phyloP scores from a whole-genome alignment of 495 filamentous ascomycete species.

The Opeltia flavorubescens region DNA sequence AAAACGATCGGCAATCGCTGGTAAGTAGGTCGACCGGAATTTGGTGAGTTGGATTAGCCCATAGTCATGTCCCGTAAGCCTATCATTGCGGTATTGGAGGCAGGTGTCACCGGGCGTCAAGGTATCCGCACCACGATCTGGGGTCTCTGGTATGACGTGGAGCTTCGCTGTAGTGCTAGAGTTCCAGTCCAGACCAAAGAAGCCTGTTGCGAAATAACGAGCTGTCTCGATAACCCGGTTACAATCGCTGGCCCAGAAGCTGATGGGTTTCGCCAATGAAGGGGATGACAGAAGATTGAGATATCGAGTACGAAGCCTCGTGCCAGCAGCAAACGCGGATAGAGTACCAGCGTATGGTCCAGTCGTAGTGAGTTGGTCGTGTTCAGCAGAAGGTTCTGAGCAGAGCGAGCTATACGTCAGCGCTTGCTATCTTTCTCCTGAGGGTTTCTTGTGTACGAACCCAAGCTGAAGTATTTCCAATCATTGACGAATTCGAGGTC shows the following conservation, averaged over 20 bases:
- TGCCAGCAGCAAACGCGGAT: slow-evolving; percentile 41
- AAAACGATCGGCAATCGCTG: slow-evolving; percentile 31
- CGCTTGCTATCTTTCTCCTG: not conserved
- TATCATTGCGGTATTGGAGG: slow-evolving; percentile 32
- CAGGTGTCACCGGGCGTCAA: slow-evolving; percentile 47
- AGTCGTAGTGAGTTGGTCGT: slow-evolving; percentile 44
- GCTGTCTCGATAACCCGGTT: slow-evolving; percentile 45
- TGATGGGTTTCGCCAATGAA: slow-evolving; percentile 9
- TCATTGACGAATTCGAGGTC: slow-evolving; percentile 38
- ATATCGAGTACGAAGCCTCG: slow-evolving; percentile 41
- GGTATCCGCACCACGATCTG: slow-evolving; percentile 36
- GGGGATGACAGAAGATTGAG: slow-evolving; percentile 24
- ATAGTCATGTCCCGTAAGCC: slow-evolving; percentile 32
- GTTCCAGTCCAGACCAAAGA: slow-evolving; percentile 41
- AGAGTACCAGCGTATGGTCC: slow-evolving; percentile 43
- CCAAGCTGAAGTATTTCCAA: slow-evolving; percentile 40
- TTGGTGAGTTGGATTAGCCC: slow-evolving; percentile 30
- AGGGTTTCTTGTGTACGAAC: slow-evolving; percentile 8
- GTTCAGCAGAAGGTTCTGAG: slow-evolving; percentile 15
- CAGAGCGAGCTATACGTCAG: not conserved
- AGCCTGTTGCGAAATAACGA: slow-evolving; percentile 38
- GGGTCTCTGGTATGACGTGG: slow-evolving; percentile 38
- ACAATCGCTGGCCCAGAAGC: slow-evolving; percentile 41
- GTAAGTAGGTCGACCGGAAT: slow-evolving; percentile 36
- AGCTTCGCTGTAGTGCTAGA: slow-evolving; percentile 22